Evolutionary conservation across 2,329 filamentous ascomycete species (phyloP).

Genomic region (Penicillium frequentans): DNA sequence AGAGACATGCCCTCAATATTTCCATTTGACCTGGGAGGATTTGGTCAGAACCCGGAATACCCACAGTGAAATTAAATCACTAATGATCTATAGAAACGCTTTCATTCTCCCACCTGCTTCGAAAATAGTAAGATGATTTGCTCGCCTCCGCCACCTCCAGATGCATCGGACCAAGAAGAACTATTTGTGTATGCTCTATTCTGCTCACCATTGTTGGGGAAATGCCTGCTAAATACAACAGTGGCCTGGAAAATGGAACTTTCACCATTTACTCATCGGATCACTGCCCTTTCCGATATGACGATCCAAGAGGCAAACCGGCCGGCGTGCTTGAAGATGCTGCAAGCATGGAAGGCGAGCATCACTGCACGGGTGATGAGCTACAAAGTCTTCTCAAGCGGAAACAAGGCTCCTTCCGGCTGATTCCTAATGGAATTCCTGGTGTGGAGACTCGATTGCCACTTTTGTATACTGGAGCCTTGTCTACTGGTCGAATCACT

Average conservation of each 20-base stretch:
- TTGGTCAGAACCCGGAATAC: neutral
- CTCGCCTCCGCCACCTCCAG: conserved; percentile 9
- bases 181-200: conserved; percentile 2
- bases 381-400: conserved; percentile 1
- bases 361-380: neutral
- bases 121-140: conserved; percentile 14
- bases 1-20: conserved; percentile 61
- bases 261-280: conserved; percentile 56
- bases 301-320: conserved; percentile 5
- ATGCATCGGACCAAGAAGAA: conserved; percentile 6
- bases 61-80: neutral
- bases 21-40: conserved; percentile 50
- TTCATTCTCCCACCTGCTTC: conserved; percentile 11
- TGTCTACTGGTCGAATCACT: conserved; percentile 26
- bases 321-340: conserved; percentile 5
- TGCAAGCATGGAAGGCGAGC: conserved; percentile 7
- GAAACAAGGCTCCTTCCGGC: conserved; percentile 40
- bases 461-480: conserved; percentile 34
- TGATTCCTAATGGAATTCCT: conserved; percentile 47
- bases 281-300: conserved; percentile 41
- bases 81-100: conserved; percentile 1
- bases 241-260: conserved; percentile 53
- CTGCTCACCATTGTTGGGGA: neutral
- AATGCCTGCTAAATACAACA: neutral
- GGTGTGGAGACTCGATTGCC: conserved; percentile 46